A percentile compares a stretch with the other conserved stretches of the same genome.
Evolutionary conservation across 2,329 filamentous ascomycete species (phyloP).

Genomic region (Hymenoscyphus fraxineus): DNA sequence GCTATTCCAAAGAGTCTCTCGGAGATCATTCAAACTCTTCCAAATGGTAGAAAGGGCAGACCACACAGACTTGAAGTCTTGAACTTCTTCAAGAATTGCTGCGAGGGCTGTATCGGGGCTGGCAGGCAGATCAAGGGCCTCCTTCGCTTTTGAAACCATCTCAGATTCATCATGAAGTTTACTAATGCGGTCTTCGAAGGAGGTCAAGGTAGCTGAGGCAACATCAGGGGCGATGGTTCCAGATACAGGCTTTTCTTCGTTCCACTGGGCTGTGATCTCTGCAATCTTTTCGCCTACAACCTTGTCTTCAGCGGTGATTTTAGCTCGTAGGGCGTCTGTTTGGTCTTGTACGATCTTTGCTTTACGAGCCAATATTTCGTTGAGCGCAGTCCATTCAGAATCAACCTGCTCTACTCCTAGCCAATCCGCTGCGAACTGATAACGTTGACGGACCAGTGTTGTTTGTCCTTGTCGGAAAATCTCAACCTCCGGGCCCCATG

Average conservation of each 20-base stretch:
- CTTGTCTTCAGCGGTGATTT: slow-evolving; percentile 91
- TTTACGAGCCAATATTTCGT: slow-evolving; percentile 88
- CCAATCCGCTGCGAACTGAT: slow-evolving; percentile 93
- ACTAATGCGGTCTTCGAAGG: slow-evolving; percentile 81
- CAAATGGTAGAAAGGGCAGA: slow-evolving; percentile 92
- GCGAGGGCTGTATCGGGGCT: slow-evolving; percentile 75
- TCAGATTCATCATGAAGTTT: slow-evolving; percentile 82
- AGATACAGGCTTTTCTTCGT: slow-evolving; percentile 93
- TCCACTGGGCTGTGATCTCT: slow-evolving; percentile 84
- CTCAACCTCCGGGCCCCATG: slow-evolving; percentile 94
- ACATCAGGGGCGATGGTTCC: slow-evolving; percentile 88
- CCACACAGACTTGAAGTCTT: slow-evolving; percentile 99
- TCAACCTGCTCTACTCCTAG: slow-evolving; percentile 94
- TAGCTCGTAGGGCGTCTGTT: slow-evolving; percentile 88
- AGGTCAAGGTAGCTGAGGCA: slow-evolving; percentile 75
- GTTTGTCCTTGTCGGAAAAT: slow-evolving; percentile 95
- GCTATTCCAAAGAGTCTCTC: slow-evolving; percentile 90
- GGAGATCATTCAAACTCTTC: slow-evolving; percentile 90
- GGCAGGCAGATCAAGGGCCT: slow-evolving; percentile 85
- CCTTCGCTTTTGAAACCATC: slow-evolving; percentile 94
- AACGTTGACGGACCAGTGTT: slow-evolving; percentile 83
- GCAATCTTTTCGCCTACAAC: slow-evolving; percentile 83
- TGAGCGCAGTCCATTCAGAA: slow-evolving; percentile 89
- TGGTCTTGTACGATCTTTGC: slow-evolving; percentile 95
- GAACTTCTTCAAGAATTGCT: slow-evolving; percentile 90